These are phyloP conservation scores for Keqinozyma sinolaborantium DNA, from an alignment of 1,139 yeast genomes.

Conservation along the genomic window DNA sequence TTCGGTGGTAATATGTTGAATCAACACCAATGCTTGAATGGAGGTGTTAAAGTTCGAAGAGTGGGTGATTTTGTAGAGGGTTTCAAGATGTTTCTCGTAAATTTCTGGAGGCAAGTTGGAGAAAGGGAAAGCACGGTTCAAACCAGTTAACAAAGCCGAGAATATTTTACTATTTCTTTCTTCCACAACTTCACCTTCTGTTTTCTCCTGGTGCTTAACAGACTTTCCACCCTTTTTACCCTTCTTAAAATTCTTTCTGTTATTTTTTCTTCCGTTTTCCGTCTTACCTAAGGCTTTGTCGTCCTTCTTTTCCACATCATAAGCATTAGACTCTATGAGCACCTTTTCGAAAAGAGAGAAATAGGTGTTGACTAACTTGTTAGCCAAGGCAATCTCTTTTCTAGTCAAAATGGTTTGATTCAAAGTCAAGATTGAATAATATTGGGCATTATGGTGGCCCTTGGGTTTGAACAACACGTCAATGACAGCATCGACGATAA, in stretches of 20 bases:
- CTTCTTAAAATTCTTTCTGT: constrained; percentile 46
- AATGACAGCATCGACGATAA: constrained; percentile 73
- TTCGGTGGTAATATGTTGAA: constrained; percentile 67
- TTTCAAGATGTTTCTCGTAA: constrained; percentile 76
- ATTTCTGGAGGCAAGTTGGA: constrained; percentile 70
- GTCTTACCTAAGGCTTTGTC: constrained; percentile 36
- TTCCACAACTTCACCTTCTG: constrained; percentile 69
- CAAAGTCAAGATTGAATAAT: constrained; percentile 81
- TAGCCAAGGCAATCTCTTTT: constrained; percentile 75
- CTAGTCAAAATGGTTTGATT: constrained; percentile 89
- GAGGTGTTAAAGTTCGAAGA: constrained; percentile 93
- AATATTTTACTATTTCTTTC: constrained; percentile 84
- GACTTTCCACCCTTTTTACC: constrained; percentile 81
- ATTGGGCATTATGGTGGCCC: constrained; percentile 81
- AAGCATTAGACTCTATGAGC: constrained; percentile 61
- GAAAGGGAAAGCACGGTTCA: constrained; percentile 95
- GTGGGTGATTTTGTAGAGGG: constrained; percentile 86
- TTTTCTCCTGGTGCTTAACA: constrained; percentile 59
- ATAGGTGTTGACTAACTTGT: constrained; percentile 76
- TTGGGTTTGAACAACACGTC: constrained; percentile 76
- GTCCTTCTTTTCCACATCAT: constrained; percentile 28
- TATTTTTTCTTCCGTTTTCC: constrained; percentile 53
- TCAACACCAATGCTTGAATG: constrained; percentile 84
- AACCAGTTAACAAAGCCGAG: constrained; percentile 89
- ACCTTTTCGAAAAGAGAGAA: constrained; percentile 83